phyloP scores from a whole-genome alignment of 208 protist species.

The Leishmania turanica region DNA sequence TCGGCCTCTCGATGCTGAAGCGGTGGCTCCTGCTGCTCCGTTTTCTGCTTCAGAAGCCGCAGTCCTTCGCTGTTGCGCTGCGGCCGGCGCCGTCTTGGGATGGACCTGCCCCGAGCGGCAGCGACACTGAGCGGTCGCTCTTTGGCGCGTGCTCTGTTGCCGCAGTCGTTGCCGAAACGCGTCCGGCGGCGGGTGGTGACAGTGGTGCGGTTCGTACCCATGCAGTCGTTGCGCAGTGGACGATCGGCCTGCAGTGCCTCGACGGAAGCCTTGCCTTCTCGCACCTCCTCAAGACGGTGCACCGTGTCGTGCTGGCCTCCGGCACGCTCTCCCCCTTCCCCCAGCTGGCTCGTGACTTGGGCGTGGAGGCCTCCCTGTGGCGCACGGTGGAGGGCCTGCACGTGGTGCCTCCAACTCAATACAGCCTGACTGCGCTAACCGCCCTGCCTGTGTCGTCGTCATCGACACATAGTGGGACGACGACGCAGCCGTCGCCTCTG shows the following conservation, averaged over 20 bases:
- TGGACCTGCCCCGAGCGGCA: neutral
- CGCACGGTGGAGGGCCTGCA: conserved; percentile 44
- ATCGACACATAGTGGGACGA: neutral
- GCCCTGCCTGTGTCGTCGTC: neutral
- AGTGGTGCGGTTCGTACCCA: neutral
- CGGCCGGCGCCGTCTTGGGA: neutral
- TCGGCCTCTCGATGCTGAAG: conserved; percentile 68
- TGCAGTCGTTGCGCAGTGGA: neutral
- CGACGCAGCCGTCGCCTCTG: neutral
- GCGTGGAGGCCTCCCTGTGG: conserved; percentile 32
- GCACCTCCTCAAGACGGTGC: conserved; percentile 49
- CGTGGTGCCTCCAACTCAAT: conserved; percentile 47
- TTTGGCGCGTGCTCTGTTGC: conserved; percentile 2
- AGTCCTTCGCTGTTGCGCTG: conserved; percentile 50
- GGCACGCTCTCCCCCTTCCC: conserved; percentile 95
- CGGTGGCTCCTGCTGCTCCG: conserved; percentile 73
- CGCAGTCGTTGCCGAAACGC: neutral
- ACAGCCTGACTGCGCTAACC: conserved; percentile 41
- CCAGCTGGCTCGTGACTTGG: conserved; percentile 80
- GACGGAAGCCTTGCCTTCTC: conserved; percentile 76
- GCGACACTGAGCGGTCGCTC: neutral
- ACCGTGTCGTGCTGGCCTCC: conserved; percentile 92
- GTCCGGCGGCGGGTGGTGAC: no score
- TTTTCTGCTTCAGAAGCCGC: conserved; percentile 61
- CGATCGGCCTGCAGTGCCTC: conserved; percentile 62